phyloP scores from a whole-genome alignment of 768 basidiomycete species.

The Tricholoma hemisulphureum region DNA sequence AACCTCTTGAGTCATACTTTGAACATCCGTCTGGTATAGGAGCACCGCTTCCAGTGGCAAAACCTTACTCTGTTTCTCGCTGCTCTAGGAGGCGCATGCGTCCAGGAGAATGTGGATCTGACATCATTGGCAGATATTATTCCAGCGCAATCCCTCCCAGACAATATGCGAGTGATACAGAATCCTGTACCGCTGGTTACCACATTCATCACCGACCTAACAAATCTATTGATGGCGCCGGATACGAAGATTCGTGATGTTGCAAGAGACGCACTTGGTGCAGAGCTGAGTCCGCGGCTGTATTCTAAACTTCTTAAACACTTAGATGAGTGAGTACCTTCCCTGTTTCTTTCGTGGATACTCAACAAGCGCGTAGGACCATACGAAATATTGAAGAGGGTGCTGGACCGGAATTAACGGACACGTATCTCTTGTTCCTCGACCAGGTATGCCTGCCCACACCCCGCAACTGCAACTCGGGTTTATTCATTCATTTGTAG shows the following conservation, averaged over 20 bases:
- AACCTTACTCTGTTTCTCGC: constrained; percentile 79
- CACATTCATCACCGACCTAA: constrained; percentile 65
- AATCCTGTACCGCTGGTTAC: constrained; percentile 58
- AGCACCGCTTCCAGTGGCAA: constrained; percentile 79
- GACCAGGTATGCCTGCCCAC: constrained; percentile 57
- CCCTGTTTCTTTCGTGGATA: neutral
- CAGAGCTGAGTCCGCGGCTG: constrained; percentile 70
- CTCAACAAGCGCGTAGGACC: constrained; percentile 34
- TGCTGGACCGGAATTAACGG: constrained; percentile 41
- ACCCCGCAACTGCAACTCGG: neutral
- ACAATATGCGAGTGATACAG: constrained; percentile 63
- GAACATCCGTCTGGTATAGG: constrained; percentile 39
- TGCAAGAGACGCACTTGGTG: constrained; percentile 77
- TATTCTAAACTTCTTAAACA: constrained; percentile 67
- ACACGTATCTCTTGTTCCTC: constrained; percentile 52
- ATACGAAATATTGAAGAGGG: constrained; percentile 51
- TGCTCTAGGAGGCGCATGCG: constrained; percentile 66
- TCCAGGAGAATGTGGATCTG: constrained; percentile 50
- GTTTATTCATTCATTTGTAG: constrained; percentile 33
- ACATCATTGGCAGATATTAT: constrained; percentile 53
- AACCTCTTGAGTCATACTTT: neutral
- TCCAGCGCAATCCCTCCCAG: constrained; percentile 60
- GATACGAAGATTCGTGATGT: constrained; percentile 70
- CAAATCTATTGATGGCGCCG: constrained; percentile 65
- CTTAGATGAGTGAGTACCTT: constrained; percentile 64